Percentiles rank a stretch among this genome's conserved stretches.
phyloP scores from a whole-genome alignment of 164 flowering plant genomes.

The Magnolia kwangsiensis region DNA sequence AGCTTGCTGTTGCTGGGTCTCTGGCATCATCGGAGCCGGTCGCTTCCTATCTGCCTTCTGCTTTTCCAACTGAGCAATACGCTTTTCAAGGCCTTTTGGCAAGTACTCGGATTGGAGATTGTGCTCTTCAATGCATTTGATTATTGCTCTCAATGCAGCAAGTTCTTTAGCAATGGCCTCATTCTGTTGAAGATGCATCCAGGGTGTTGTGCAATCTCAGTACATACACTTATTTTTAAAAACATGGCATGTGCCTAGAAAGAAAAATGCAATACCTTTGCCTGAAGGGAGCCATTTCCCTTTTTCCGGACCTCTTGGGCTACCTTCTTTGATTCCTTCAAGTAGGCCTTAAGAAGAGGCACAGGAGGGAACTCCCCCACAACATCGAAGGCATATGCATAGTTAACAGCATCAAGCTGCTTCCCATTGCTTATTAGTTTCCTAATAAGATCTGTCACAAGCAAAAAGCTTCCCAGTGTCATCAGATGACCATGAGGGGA shows the following conservation, averaged over 20 bases:
- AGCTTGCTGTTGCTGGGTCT: slow-evolving; percentile 22
- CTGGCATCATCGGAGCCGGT: slow-evolving; percentile 17
- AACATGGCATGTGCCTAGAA: neutral
- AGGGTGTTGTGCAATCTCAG: neutral
- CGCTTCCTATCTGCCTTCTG: slow-evolving; percentile 41
- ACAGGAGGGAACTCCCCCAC: slow-evolving; percentile 65
- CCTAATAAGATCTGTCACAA: slow-evolving; percentile 48
- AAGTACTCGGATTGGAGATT: slow-evolving; percentile 55
- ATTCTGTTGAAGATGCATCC: slow-evolving; percentile 34
- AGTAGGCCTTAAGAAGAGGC: slow-evolving; percentile 41
- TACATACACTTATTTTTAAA: neutral
- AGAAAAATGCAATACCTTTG: slow-evolving; percentile 31
- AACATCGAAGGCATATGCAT: slow-evolving; percentile 48
- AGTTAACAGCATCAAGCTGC: slow-evolving; percentile 55
- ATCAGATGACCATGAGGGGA: neutral
- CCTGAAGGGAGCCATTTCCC: slow-evolving; percentile 30
- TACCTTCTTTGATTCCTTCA: slow-evolving; percentile 38
- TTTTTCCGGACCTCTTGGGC: slow-evolving; percentile 32
- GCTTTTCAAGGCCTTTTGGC: slow-evolving; percentile 33
- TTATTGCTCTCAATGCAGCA: slow-evolving; percentile 41
- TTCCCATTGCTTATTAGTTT: slow-evolving; percentile 47
- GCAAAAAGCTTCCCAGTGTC: neutral
- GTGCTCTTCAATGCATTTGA: slow-evolving; percentile 49
- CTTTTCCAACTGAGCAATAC: slow-evolving; percentile 46
- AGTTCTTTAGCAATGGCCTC: slow-evolving; percentile 49